Percentiles rank a stretch among this genome's conserved stretches.
These are phyloP conservation scores for Acrocalymma vagum DNA, from an alignment of 2,329 filamentous ascomycete genomes.

Conservation along the genomic window DNA sequence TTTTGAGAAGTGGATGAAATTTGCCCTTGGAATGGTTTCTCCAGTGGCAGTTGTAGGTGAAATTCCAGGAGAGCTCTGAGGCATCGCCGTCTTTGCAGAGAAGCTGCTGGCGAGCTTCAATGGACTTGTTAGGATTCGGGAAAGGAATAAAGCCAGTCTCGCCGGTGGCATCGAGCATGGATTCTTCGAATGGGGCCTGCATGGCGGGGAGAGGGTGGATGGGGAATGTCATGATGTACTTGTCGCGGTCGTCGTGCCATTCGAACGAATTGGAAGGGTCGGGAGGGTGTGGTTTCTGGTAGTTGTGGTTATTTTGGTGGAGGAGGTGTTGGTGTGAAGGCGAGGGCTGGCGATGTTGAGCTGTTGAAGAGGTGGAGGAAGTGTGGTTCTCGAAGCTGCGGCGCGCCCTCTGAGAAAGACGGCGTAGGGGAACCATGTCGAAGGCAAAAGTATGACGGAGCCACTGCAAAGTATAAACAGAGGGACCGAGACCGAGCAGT, in stretches of 20 bases:
- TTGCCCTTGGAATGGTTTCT: slow-evolving; percentile 76
- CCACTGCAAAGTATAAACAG: no score
- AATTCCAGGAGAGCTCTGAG: slow-evolving; percentile 72
- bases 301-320: no score
- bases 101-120: slow-evolving; percentile 45
- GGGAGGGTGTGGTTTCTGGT: no score
- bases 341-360: no score
- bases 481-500: no score
- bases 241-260: slow-evolving; percentile 44
- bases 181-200: slow-evolving; percentile 85
- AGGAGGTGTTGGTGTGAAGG: no score
- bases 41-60: slow-evolving; percentile 78
- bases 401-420: slow-evolving; percentile 26
- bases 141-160: slow-evolving; percentile 42
- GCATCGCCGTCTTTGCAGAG: slow-evolving; percentile 70
- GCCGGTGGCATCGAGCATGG: slow-evolving; percentile 73
- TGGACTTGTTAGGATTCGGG: slow-evolving; percentile 51
- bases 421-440: slow-evolving; percentile 35
- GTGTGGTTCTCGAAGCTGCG: slow-evolving; percentile 25
- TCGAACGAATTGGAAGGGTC: slow-evolving; percentile 30
- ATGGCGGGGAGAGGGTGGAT: slow-evolving; percentile 77
- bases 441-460: no score
- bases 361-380: not conserved
- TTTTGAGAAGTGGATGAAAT: slow-evolving; percentile 88
- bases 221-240: slow-evolving; percentile 53